A percentile compares a stretch with the other conserved stretches of the same genome.
phyloP scores from a whole-genome alignment of 2,329 filamentous ascomycete species.

The Neocatenulostroma microsporum region DNA sequence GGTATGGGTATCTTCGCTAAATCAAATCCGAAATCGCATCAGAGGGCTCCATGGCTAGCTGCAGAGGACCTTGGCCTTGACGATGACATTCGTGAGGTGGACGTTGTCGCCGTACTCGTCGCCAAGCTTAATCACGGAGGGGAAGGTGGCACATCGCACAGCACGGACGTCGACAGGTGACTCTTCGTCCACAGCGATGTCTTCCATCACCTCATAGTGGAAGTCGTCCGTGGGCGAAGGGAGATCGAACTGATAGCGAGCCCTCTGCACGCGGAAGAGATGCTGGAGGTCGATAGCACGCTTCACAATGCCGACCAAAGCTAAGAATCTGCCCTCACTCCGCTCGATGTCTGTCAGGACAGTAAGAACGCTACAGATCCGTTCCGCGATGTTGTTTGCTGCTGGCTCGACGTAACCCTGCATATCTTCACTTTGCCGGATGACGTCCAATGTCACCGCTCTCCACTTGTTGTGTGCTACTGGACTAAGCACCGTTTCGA shows the following conservation, averaged over 20 bases:
- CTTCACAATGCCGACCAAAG: conserved; percentile 22
- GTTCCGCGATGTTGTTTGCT: conserved; percentile 18
- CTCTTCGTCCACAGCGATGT: conserved; percentile 54
- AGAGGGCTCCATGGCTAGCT: conserved; percentile 1
- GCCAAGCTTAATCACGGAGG: conserved; percentile 56
- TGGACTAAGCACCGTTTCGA: conserved; percentile 18
- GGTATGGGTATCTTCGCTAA: neutral
- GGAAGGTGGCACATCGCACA: conserved; percentile 57
- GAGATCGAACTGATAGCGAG: conserved; percentile 26
- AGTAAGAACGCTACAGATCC: conserved; percentile 20
- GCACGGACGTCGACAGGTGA: conserved; percentile 42
- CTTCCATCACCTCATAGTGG: conserved; percentile 56
- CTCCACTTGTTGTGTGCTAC: conserved; percentile 59
- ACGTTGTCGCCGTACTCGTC: conserved; percentile 56
- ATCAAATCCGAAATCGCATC: no score
- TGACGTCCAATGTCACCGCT: conserved; percentile 52
- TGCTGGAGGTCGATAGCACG: conserved; percentile 23
- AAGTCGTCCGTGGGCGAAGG: conserved; percentile 35
- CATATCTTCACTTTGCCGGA: conserved; percentile 43
- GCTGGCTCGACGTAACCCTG: conserved; percentile 14
- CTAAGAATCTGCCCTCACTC: conserved; percentile 13
- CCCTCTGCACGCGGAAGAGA: conserved; percentile 24
- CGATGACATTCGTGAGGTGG: conserved; percentile 56
- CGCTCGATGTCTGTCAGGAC: conserved; percentile 20
- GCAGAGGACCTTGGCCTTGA: conserved; percentile 52